Conservation (phyloP, 129 eudicot species). For the Pulicaria dysenterica region DNA sequence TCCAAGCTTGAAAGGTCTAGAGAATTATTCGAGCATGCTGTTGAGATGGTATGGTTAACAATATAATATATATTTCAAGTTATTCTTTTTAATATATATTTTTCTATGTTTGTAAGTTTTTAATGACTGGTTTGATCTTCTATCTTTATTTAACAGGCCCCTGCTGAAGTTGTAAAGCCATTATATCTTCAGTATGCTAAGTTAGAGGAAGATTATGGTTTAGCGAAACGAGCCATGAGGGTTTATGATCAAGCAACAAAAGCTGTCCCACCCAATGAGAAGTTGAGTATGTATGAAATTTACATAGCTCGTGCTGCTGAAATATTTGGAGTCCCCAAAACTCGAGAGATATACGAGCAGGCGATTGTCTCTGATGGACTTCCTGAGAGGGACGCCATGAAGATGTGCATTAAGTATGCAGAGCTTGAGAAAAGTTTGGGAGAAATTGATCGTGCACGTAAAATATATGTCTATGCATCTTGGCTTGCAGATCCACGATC, state of each 20-base stretch:
- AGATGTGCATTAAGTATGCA: conserved; percentile 86
- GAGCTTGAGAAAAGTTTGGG: conserved; percentile 95
- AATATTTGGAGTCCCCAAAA: conserved; percentile 87
- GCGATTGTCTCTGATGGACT: conserved; percentile 87
- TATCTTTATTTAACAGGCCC: conserved; percentile 52
- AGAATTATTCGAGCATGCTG: conserved; percentile 88
- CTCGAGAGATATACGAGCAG: conserved; percentile 88
- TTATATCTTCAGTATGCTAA: conserved; percentile 91
- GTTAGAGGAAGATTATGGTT: conserved; percentile 82
- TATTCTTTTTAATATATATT: neutral
- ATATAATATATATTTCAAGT: no score
- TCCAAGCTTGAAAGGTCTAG: conserved; percentile 86
- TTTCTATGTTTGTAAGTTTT: neutral
- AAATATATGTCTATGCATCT: conserved; percentile 64
- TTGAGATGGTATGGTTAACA: conserved; percentile 66
- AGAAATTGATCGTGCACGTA: conserved; percentile 89
- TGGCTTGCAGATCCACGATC: conserved; percentile 78
- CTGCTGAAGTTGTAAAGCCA: conserved; percentile 88
- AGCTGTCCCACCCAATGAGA: conserved; percentile 85
- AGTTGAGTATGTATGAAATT: conserved; percentile 88
- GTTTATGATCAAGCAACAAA: conserved; percentile 92
- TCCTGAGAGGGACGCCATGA: conserved; percentile 84
- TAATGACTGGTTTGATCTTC: neutral
- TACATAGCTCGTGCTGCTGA: conserved; percentile 98
- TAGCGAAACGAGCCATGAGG: conserved; percentile 89